Percentiles rank a stretch among this genome's conserved stretches.
These are phyloP conservation scores for Oryza meridionalis DNA, from an alignment of 176 grass and related monocot genomes.

Conservation along the genomic window DNA sequence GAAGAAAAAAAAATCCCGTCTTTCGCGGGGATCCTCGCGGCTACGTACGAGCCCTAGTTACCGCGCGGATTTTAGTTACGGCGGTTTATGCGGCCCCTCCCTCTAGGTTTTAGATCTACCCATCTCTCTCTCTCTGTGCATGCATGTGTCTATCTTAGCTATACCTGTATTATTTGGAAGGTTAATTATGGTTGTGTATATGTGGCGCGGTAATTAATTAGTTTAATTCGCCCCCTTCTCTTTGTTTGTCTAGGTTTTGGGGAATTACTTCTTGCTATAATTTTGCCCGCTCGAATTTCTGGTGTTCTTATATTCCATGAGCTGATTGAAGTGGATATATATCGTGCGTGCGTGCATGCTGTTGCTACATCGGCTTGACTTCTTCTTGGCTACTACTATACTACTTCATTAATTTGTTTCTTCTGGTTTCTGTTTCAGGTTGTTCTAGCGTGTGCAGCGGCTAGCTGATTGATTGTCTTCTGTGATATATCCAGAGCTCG, in stretches of 20 bases:
- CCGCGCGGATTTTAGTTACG: background rate
- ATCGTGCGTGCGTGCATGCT: background rate
- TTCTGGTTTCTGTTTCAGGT: conserved; percentile 13
- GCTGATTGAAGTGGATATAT: background rate
- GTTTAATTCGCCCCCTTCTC: too few relatives aligned
- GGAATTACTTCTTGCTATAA: background rate
- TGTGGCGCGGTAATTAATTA: background rate
- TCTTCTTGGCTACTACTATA: background rate
- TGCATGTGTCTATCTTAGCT: background rate
- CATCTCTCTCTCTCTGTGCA: background rate
- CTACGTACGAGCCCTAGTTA: background rate
- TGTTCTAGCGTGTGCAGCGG: background rate
- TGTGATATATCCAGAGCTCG: background rate
- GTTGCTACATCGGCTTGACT: background rate
- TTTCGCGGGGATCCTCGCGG: background rate
- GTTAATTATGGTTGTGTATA: background rate
- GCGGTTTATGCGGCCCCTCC: background rate
- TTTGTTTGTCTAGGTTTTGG: background rate
- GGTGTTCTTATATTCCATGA: conserved; percentile 49
- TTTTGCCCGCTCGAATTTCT: background rate
- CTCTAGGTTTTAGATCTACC: background rate
- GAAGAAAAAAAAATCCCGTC: background rate
- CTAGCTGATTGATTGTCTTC: background rate
- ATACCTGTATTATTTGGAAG: background rate
- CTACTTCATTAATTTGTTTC: background rate